These are phyloP conservation scores for Nephelium lappaceum DNA, from an alignment of 345 rosid species.

Conservation along the genomic window DNA sequence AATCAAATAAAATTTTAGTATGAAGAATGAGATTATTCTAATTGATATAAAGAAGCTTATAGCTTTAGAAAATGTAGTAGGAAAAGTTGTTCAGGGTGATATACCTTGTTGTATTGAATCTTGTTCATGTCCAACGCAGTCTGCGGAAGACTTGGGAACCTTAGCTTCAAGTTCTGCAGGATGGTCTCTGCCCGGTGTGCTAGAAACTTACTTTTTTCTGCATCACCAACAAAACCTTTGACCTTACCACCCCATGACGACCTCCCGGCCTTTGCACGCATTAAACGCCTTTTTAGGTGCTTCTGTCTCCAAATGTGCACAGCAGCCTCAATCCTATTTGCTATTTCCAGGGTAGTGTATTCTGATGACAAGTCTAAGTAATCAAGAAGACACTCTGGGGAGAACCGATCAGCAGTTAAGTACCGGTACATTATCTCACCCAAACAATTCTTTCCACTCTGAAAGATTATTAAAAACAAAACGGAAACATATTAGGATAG, in stretches of 20 bases:
- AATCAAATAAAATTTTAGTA: not conserved
- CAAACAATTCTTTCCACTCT: slow-evolving; percentile 45
- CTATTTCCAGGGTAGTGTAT: slow-evolving; percentile 45
- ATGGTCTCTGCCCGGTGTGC: slow-evolving; percentile 29
- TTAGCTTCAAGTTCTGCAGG: slow-evolving; percentile 21
- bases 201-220: slow-evolving; percentile 21
- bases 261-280: slow-evolving; percentile 14
- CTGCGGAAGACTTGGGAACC: slow-evolving; percentile 29
- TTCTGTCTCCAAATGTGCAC: slow-evolving; percentile 50
- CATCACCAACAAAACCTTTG: slow-evolving; percentile 28
- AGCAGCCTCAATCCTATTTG: slow-evolving; percentile 46
- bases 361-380: slow-evolving; percentile 43
- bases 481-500: slow-evolving; percentile 6
- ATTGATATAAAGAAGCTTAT: not conserved
- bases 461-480: slow-evolving; percentile 12
- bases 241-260: slow-evolving; percentile 37
- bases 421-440: slow-evolving; percentile 37
- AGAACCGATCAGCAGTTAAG: slow-evolving; percentile 36
- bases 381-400: slow-evolving; percentile 39
- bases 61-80: not conserved
- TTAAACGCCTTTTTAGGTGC: slow-evolving; percentile 21
- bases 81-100: not conserved
- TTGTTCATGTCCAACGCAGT: slow-evolving; percentile 31
- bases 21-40: not conserved
- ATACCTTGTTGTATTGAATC: slow-evolving; percentile 46